A percentile compares a stretch with the other conserved stretches of the same genome.
phyloP scores from a whole-genome alignment of 2,329 filamentous ascomycete genomes.

The Fusarium pininemorale region DNA sequence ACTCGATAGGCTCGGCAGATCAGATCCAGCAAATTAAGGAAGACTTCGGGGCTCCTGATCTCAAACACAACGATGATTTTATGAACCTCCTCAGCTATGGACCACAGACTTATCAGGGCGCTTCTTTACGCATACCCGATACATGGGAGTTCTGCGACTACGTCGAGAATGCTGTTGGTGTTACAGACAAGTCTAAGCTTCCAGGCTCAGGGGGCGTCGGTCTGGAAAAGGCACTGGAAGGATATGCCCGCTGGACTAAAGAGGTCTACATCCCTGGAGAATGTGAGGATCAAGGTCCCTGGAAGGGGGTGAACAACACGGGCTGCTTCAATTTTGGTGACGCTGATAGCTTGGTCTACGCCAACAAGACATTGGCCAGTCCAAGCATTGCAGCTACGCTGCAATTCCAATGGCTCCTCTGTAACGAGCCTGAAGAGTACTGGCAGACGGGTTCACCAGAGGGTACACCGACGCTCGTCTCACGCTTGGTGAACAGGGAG shows the following conservation, averaged over 20 bases:
- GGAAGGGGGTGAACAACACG: neutral
- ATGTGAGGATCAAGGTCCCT: neutral
- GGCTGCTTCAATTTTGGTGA: conserved; percentile 8
- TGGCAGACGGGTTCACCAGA: conserved; percentile 4
- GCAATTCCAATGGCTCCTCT: neutral
- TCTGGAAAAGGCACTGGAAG: neutral
- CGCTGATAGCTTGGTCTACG: neutral
- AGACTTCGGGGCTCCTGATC: neutral
- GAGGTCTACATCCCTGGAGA: neutral
- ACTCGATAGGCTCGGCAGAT: neutral
- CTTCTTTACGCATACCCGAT: neutral
- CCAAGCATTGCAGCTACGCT: neutral
- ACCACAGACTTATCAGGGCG: neutral
- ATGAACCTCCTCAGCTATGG: neutral
- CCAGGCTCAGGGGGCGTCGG: neutral
- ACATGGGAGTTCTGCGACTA: conserved; percentile 5
- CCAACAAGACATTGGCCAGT: neutral
- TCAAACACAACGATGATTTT: neutral
- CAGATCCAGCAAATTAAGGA: neutral
- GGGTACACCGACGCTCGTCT: neutral
- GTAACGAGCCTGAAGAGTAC: neutral
- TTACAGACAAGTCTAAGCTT: neutral
- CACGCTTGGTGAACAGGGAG: neutral
- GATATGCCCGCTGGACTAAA: neutral
- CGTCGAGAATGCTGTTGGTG: neutral